Evolutionary conservation across 2,329 filamentous ascomycete genomes (phyloP), one percentile per base, ranked within the genome.

Genomic region (Plectosphaerella cucumerina): DNA sequence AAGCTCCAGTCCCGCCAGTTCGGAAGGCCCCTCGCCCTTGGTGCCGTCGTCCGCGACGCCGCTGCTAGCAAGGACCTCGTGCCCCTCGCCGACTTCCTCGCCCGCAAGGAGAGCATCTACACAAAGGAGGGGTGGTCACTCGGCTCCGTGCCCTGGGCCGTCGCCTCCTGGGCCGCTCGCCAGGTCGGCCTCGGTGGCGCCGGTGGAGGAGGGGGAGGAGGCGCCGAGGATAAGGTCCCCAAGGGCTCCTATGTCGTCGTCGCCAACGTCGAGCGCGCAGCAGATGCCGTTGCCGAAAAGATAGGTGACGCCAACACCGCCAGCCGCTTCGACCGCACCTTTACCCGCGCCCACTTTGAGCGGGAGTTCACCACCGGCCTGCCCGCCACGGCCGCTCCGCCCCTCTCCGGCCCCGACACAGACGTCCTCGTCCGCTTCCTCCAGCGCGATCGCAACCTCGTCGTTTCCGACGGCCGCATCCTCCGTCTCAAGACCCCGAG

Each of bases 11-110:
- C 79, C 46, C 84, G 84, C 43, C 85, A 93, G 60, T 92, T 84
- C 68, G 94, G 94, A 2, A 81, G 85, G 44, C 94, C 94, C 2
- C 77, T 93, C 10, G 90, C 89, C 3, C 73, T 99, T 1, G 87
- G 87, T 1, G 82, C 85, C 4, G 94, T 92, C 5, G 74, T 97
- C 46, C 70, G 72, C 26, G 93, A 97, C 60, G 88, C 89, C 0
- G 71, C 94, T 1, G 74, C 78, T 48, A 81, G 77, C 42, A 83
- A 78, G 44, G 84, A 87, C 43, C 80, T 96, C 66, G 74, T 96
- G 12, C 82, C 87, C 0, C 62, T 93, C 11, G 71, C 80, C 14
- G 78, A 87, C 10, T 99, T 96, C 60, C 67, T 87, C 49, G 65
- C 62, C 4, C 74, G 79, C 2, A 78, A 77, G 49, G 81, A 86